Evolutionary conservation across 129 eudicot genomes (phyloP).

Genomic region (Chrysanthemum makinoi): DNA sequence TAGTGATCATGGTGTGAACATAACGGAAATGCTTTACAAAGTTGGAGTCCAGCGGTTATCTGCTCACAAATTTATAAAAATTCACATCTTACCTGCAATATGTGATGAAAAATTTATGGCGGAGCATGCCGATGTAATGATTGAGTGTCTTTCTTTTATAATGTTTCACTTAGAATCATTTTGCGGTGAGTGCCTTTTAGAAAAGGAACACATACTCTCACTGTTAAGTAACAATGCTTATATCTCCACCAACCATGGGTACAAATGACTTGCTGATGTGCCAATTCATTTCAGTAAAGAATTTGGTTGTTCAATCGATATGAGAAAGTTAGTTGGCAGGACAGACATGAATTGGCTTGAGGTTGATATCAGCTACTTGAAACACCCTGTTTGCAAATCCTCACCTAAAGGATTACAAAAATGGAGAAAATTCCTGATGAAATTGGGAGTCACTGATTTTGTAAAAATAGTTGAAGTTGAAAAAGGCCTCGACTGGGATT

Average conservation of each 20-base stretch:
- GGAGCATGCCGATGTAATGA: constrained; percentile 35
- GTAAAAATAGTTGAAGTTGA: constrained; percentile 33
- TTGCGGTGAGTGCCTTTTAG: not conserved
- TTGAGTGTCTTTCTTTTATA: constrained; percentile 57
- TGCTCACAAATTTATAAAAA: constrained; percentile 43
- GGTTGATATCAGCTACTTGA: constrained; percentile 42
- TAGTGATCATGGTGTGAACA: no score
- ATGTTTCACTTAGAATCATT: constrained; percentile 58
- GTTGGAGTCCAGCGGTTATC: no score
- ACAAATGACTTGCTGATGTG: constrained; percentile 42
- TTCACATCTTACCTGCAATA: constrained; percentile 56
- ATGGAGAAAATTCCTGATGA: constrained; percentile 63
- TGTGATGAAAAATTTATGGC: constrained; percentile 35
- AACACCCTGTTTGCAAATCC: constrained; percentile 40
- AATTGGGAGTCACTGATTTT: constrained; percentile 64
- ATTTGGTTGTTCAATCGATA: constrained; percentile 47
- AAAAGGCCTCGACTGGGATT: constrained; percentile 43
- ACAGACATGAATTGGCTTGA: constrained; percentile 54
- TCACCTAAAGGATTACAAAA: constrained; percentile 29
- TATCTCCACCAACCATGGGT: constrained; percentile 58
- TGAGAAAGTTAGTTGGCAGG: constrained; percentile 38
- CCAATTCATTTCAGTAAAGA: constrained; percentile 56
- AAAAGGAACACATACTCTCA: constrained; percentile 42
- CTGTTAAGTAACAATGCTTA: constrained; percentile 45
- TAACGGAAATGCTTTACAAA: no score